Conservation (phyloP, 768 basidiomycete genomes). For the Naganishia vishniacii region DNA sequence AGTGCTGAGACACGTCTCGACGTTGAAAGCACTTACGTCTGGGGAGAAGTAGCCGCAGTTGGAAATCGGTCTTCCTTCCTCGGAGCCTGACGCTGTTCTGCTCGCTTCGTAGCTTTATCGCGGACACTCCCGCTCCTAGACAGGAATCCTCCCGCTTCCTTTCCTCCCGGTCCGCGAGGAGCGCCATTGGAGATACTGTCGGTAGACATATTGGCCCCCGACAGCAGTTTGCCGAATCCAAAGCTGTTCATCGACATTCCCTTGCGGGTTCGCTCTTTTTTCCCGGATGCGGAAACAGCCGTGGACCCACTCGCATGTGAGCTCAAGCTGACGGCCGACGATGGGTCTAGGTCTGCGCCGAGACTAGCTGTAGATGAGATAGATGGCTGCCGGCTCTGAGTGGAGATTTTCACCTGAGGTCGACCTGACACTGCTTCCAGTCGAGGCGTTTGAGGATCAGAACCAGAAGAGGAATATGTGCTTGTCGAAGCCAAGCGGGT, state of each 20-base stretch:
- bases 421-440: background rate
- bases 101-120: conserved; percentile 24
- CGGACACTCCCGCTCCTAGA: conserved; percentile 2
- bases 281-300: background rate
- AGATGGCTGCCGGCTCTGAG: background rate
- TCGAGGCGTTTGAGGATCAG: background rate
- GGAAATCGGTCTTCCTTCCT: background rate
- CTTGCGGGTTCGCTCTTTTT: conserved; percentile 35
- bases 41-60: background rate
- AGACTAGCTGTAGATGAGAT: conserved; percentile 17
- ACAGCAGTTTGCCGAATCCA: conserved; percentile 70
- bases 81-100: background rate
- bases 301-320: conserved; percentile 19
- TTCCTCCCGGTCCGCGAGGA: background rate
- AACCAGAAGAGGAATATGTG: background rate
- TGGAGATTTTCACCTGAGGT: background rate
- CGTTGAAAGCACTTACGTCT: background rate
- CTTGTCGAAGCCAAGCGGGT: conserved; percentile 7
- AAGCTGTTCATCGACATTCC: conserved; percentile 75
- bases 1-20: too few species aligned
- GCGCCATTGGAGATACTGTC: conserved; percentile 8
- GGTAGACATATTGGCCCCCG: conserved; percentile 21
- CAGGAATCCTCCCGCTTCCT: background rate
- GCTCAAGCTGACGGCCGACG: background rate
- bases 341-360: background rate